These are phyloP conservation scores for Holtermannia corniformis DNA, from an alignment of 768 basidiomycete species.

Conservation along the genomic window DNA sequence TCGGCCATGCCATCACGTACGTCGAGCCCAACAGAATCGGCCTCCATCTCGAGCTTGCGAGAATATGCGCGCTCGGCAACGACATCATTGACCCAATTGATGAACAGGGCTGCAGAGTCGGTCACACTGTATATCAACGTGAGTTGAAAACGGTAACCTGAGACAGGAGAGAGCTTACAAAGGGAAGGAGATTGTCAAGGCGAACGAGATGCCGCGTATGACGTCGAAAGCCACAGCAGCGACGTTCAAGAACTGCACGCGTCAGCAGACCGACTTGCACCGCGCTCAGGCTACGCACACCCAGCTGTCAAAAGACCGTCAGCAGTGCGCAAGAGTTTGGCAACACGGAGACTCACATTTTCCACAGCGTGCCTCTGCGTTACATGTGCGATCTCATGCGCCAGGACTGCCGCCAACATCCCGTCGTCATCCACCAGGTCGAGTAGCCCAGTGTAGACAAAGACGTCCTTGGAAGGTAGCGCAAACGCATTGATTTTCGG, in stretches of 20 bases:
- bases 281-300: constrained; percentile 2
- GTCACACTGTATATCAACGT: constrained; percentile 32
- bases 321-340: background rate
- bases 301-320: background rate
- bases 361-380: constrained; percentile 46
- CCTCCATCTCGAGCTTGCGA: constrained; percentile 46
- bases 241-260: constrained; percentile 43
- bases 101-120: constrained; percentile 42
- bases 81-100: constrained; percentile 44
- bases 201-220: constrained; percentile 44
- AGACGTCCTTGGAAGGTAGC: constrained; percentile 44
- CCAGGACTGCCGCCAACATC: constrained; percentile 44
- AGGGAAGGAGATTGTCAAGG: constrained; percentile 46
- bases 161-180: constrained; percentile 24
- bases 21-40: constrained; percentile 44
- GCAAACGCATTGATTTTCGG: constrained; percentile 45
- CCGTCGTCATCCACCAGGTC: constrained; percentile 44
- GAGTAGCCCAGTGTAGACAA: constrained; percentile 46
- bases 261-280: constrained; percentile 4
- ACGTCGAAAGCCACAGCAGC: constrained; percentile 46
- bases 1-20: constrained; percentile 18
- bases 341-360: constrained; percentile 39
- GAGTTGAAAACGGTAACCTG: background rate
- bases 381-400: constrained; percentile 45
- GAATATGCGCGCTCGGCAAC: constrained; percentile 44